Conservation (phyloP, 257 asterid genomes). For the Solanum okadae region DNA sequence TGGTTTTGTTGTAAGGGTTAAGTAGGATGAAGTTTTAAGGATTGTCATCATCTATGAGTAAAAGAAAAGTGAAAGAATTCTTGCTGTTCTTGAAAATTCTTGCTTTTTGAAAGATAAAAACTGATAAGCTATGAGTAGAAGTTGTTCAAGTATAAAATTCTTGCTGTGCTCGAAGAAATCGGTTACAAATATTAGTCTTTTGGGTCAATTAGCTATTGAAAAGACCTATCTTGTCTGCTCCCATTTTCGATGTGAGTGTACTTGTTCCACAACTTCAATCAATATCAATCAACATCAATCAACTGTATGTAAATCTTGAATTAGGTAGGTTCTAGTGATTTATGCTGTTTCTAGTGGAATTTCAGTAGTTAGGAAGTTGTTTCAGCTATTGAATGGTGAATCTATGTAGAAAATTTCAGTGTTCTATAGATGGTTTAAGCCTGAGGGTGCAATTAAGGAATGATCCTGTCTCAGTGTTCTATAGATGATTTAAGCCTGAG, state of each 20-base stretch:
- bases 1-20: background rate
- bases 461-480: background rate
- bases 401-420: background rate
- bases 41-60: background rate
- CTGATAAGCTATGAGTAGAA: background rate
- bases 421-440: background rate
- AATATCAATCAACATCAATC: background rate
- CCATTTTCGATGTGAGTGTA: background rate
- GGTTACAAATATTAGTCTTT: background rate
- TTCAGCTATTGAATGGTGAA: background rate
- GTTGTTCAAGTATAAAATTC: background rate
- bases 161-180: background rate
- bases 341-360: background rate
- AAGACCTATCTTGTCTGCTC: background rate
- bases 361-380: background rate
- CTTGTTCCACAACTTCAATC: background rate
- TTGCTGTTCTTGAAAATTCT: background rate
- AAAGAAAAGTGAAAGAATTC: background rate
- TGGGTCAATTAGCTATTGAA: background rate
- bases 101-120: background rate
- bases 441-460: background rate
- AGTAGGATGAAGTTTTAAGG: background rate
- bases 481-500: background rate
- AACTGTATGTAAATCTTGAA: background rate
- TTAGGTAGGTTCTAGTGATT: background rate